Evolutionary conservation across 2,329 filamentous ascomycete genomes (phyloP).

Genomic region (Westerdykella aurantiaca): DNA sequence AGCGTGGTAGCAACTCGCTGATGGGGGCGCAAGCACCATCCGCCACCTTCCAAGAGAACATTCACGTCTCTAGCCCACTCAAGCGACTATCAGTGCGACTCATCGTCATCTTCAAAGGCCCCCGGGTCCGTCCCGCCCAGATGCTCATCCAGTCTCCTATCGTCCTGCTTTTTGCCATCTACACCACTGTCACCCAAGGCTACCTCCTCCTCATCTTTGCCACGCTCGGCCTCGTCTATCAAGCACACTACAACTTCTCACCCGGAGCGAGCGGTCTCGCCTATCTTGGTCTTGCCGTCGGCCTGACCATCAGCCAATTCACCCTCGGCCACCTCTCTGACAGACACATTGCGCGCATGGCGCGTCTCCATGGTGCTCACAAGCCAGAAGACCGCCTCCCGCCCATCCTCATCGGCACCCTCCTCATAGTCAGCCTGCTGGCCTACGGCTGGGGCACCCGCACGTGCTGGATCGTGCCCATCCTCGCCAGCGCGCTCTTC

Average conservation of each 20-base stretch:
- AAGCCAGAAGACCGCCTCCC: slow-evolving; percentile 5
- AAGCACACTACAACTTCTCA: slow-evolving; percentile 2
- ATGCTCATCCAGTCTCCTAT: slow-evolving; percentile 6
- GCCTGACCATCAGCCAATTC: slow-evolving; percentile 1
- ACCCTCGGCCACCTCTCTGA: slow-evolving; percentile 1
- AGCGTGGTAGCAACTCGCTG: too few species aligned
- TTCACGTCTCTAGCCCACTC: slow-evolving; percentile 1
- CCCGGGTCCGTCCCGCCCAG: slow-evolving; percentile 2
- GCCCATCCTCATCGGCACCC: slow-evolving; percentile 1
- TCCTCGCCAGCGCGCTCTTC: slow-evolving; percentile 2
- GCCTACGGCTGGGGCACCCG: slow-evolving; percentile 3
- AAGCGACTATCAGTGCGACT: slow-evolving; percentile 1
- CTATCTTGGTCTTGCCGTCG: slow-evolving; percentile 1
- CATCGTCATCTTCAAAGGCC: slow-evolving; percentile 3
- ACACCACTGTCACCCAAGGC: too few species aligned
- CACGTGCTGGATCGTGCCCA: slow-evolving; percentile 12
- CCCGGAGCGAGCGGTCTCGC: not conserved
- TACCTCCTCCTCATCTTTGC: too few species aligned
- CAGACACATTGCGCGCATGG: not conserved
- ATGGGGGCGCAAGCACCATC: too few species aligned
- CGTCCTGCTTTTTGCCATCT: too few species aligned
- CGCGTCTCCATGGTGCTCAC: not conserved
- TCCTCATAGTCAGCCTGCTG: slow-evolving; percentile 2
- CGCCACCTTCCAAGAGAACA: too few species aligned
- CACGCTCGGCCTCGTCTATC: slow-evolving; percentile 1